Evolutionary conservation across 2,329 filamentous ascomycete species (phyloP).

Genomic region (Penicillium sp.): DNA sequence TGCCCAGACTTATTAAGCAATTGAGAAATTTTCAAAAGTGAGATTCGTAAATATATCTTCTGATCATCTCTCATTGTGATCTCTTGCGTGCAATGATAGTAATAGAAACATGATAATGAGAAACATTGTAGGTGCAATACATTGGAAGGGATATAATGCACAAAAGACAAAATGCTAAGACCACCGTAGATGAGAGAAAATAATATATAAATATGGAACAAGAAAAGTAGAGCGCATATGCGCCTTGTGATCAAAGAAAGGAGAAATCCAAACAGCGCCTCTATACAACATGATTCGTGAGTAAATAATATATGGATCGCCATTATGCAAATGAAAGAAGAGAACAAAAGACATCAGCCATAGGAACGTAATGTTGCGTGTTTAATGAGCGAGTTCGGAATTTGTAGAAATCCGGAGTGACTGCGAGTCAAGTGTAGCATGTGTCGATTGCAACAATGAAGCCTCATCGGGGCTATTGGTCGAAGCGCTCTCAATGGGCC

Average conservation of each 20-base stretch:
- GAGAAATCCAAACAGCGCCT: slow-evolving; percentile 16
- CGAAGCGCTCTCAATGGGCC: slow-evolving; percentile 37
- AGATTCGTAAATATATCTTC: too few relatives aligned
- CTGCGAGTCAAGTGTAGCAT: background rate
- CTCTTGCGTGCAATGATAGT: background rate
- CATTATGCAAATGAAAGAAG: slow-evolving; percentile 11
- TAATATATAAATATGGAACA: background rate
- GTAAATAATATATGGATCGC: slow-evolving; percentile 17
- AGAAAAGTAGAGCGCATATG: background rate
- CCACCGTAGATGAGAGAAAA: background rate
- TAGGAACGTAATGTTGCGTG: background rate
- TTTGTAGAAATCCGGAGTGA: background rate
- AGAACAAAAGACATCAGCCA: slow-evolving; percentile 2
- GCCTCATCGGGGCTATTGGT: slow-evolving; percentile 8
- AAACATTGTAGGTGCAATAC: background rate
- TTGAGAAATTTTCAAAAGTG: too few relatives aligned
- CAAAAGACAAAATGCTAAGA: background rate
- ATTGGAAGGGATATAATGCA: slow-evolving; percentile 3
- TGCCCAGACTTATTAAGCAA: too few relatives aligned
- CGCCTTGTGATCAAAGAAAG: background rate
- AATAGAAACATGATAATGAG: background rate
- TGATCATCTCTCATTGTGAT: too few relatives aligned
- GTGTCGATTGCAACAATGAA: background rate
- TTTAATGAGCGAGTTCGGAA: slow-evolving; percentile 6
- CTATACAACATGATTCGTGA: slow-evolving; percentile 23